Conservation (phyloP, 2,329 filamentous ascomycete species). For the Xylariaceae sp. region DNA sequence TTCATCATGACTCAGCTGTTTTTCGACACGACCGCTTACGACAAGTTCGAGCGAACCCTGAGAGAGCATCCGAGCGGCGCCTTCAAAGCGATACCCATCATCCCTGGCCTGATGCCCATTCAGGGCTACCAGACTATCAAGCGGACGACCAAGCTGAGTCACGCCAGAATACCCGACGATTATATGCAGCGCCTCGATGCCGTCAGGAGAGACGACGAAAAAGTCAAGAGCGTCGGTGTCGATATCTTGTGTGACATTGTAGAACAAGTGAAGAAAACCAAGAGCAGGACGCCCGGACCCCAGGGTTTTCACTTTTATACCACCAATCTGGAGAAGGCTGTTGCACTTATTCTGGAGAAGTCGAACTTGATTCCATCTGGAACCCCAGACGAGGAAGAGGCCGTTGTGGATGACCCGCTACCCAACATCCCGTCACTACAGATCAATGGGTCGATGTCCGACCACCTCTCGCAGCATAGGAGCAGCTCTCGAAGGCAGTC, state of each 20-base stretch:
- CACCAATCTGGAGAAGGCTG: constrained; percentile 89
- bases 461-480: constrained; percentile 24
- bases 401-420: constrained; percentile 40
- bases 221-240: constrained; percentile 71
- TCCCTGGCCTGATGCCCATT: constrained; percentile 94
- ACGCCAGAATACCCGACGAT: constrained; percentile 68
- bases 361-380: constrained; percentile 68
- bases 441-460: constrained; percentile 40
- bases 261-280: constrained; percentile 63
- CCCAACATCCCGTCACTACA: constrained; percentile 37
- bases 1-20: constrained; percentile 99
- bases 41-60: constrained; percentile 67
- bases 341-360: constrained; percentile 84
- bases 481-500: constrained; percentile 53
- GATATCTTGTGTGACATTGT: constrained; percentile 81
- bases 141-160: constrained; percentile 87
- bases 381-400: constrained; percentile 42
- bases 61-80: constrained; percentile 74
- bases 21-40: constrained; percentile 81
- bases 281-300: constrained; percentile 48
- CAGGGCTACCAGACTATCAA: constrained; percentile 96
- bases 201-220: constrained; percentile 72
- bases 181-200: constrained; percentile 64
- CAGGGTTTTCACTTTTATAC: constrained; percentile 97
- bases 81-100: constrained; percentile 82